Evolutionary conservation across 768 basidiomycete genomes (phyloP).

Genomic region (Macrolepiota albuminosa): DNA sequence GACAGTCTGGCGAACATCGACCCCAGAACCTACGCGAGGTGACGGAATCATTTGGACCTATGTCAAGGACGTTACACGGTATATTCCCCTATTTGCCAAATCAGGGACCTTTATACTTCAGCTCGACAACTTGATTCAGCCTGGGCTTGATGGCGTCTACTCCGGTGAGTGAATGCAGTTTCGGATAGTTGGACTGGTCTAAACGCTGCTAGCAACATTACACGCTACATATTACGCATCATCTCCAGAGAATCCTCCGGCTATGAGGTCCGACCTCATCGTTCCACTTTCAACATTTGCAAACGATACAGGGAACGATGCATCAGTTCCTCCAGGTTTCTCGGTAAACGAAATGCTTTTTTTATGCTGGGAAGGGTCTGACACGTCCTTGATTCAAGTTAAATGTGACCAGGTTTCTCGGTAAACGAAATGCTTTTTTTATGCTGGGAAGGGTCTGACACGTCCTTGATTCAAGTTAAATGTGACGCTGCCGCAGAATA

Average conservation of each 20-base stretch:
- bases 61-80: slow-evolving; percentile 71
- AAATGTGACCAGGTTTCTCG: slow-evolving; percentile 66
- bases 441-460: neutral
- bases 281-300: slow-evolving; percentile 64
- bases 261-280: slow-evolving; percentile 55
- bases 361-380: neutral
- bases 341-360: slow-evolving; percentile 38
- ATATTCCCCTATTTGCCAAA: slow-evolving; percentile 63
- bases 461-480: slow-evolving; percentile 39
- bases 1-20: slow-evolving; percentile 75
- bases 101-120: slow-evolving; percentile 68
- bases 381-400: slow-evolving; percentile 31
- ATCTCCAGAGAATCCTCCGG: slow-evolving; percentile 47
- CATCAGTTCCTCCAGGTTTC: slow-evolving; percentile 69
- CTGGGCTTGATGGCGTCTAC: slow-evolving; percentile 60
- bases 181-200: neutral
- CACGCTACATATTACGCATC: slow-evolving; percentile 70
- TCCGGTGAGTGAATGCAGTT: slow-evolving; percentile 39
- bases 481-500: slow-evolving; percentile 64
- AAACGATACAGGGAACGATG: slow-evolving; percentile 59
- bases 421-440: slow-evolving; percentile 27
- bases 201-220: slow-evolving; percentile 45
- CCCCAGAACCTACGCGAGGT: slow-evolving; percentile 62
- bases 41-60: slow-evolving; percentile 79
- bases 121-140: slow-evolving; percentile 62